A percentile compares a stretch with the other conserved stretches of the same genome.
phyloP scores from a whole-genome alignment of 1,284 basidiomycete species.

The Chalciporus sp. region DNA sequence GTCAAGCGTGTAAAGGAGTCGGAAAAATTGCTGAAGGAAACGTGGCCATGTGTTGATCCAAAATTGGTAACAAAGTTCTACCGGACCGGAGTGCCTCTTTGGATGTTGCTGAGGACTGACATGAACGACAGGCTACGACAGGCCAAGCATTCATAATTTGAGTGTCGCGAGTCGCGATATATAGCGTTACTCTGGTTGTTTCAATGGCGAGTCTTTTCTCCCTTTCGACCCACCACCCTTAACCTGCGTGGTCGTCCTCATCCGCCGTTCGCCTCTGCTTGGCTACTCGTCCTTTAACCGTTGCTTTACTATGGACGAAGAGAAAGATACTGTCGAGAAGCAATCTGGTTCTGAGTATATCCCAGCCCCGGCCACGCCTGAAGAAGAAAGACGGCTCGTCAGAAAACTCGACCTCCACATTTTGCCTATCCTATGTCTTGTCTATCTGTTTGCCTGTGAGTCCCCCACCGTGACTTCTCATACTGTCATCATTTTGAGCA shows the following conservation, averaged over 20 bases:
- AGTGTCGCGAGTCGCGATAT: too few relatives aligned
- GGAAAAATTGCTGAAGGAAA: too few relatives aligned
- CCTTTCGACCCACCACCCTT: background rate
- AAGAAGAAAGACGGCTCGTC: slow-evolving; percentile 62
- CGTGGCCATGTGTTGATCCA: too few relatives aligned
- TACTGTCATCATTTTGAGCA: background rate
- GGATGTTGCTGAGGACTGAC: too few relatives aligned
- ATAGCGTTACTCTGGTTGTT: too few relatives aligned
- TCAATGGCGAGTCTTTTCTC: too few relatives aligned
- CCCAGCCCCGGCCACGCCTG: slow-evolving; percentile 26
- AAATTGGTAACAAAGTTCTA: too few relatives aligned
- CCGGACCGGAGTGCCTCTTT: too few relatives aligned
- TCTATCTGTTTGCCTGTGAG: slow-evolving; percentile 77
- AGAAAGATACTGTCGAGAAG: slow-evolving; percentile 14
- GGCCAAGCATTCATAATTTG: too few relatives aligned
- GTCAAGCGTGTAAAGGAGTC: too few relatives aligned
- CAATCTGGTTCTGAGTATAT: background rate
- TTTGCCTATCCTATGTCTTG: slow-evolving; percentile 68
- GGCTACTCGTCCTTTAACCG: too few relatives aligned
- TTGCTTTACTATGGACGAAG: slow-evolving; percentile 16
- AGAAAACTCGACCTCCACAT: slow-evolving; percentile 70
- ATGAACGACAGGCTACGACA: too few relatives aligned
- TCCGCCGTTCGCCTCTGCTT: background rate
- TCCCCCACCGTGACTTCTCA: background rate
- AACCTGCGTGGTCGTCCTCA: background rate